Conservation (phyloP, 495 filamentous ascomycete species). For the Neurospora sp. region DNA sequence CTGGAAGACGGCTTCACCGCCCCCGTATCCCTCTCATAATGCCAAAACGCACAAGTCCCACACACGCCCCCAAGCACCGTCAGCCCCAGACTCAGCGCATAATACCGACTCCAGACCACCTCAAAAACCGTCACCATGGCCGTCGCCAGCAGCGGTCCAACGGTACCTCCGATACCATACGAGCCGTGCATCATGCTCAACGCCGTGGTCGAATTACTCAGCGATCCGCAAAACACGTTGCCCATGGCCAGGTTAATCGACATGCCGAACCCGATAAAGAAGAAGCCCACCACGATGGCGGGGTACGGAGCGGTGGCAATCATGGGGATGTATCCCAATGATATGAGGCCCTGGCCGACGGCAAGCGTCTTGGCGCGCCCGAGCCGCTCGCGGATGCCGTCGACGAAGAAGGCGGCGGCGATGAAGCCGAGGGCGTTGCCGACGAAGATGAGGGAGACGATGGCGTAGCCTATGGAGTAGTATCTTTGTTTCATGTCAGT, state of each 20-base stretch:
- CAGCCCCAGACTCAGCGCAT: slow-evolving; percentile 45
- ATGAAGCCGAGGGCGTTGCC: slow-evolving; percentile 71
- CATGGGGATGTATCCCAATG: slow-evolving; percentile 50
- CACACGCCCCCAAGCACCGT: slow-evolving; percentile 37
- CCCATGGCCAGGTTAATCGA: slow-evolving; percentile 59
- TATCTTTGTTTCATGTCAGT: slow-evolving; percentile 23
- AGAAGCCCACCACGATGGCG: slow-evolving; percentile 52
- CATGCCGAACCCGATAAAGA: slow-evolving; percentile 56
- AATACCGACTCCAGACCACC: slow-evolving; percentile 49
- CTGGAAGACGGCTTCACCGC: slow-evolving; percentile 9
- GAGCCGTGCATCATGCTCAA: slow-evolving; percentile 56
- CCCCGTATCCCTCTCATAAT: slow-evolving; percentile 33
- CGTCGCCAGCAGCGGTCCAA: slow-evolving; percentile 63
- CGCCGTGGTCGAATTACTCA: slow-evolving; percentile 50
- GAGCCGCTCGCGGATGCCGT: slow-evolving; percentile 44
- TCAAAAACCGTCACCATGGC: slow-evolving; percentile 41
- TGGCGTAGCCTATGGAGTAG: slow-evolving; percentile 61
- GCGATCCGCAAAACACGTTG: slow-evolving; percentile 65
- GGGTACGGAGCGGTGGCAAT: slow-evolving; percentile 59
- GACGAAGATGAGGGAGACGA: slow-evolving; percentile 73
- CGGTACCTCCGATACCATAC: slow-evolving; percentile 64
- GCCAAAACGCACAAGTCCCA: slow-evolving; percentile 50
- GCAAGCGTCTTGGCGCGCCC: slow-evolving; percentile 55
- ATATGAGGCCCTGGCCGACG: slow-evolving; percentile 41
- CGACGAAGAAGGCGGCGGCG: slow-evolving; percentile 54